Percentiles rank a stretch among this genome's conserved stretches.
These are phyloP conservation scores for Chrysanthemum lavandulifolium DNA, from an alignment of 129 eudicot genomes.

Conservation along the genomic window DNA sequence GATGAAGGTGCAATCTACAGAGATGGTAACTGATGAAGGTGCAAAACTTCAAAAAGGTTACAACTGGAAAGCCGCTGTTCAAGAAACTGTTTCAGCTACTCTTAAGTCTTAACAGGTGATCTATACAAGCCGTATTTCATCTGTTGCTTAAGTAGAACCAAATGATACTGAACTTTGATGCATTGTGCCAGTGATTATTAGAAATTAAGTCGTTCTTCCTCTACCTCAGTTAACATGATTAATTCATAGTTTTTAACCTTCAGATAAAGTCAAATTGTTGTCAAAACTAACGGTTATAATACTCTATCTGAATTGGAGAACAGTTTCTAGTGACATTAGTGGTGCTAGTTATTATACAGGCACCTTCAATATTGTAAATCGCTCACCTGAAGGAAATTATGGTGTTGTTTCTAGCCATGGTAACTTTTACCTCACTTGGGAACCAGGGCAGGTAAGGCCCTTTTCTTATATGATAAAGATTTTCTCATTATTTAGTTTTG, in stretches of 20 bases:
- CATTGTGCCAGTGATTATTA: neutral
- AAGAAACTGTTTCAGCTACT: constrained; percentile 99
- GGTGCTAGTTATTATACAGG: constrained; percentile 99
- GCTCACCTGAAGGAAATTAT: constrained; percentile 95
- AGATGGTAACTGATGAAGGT: no score
- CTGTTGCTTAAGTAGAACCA: no score
- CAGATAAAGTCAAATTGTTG: neutral
- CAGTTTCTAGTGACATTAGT: constrained; percentile 99
- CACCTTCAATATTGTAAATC: constrained; percentile 93
- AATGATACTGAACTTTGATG: neutral
- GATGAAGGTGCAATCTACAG: constrained; percentile 98
- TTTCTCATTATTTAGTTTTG: neutral
- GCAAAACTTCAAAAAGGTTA: constrained; percentile 97
- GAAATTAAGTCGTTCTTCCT: neutral
- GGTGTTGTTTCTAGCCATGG: constrained; percentile 99
- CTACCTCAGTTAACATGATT: constrained; percentile 7
- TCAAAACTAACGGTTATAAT: constrained; percentile 23
- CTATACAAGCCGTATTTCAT: neutral
- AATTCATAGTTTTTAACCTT: constrained; percentile 9
- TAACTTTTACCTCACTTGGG: constrained; percentile 94
- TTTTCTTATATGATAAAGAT: neutral
- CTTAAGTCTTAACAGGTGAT: constrained; percentile 91
- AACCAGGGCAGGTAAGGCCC: constrained; percentile 90
- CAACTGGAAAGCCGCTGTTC: constrained; percentile 98
- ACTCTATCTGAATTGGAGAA: constrained; percentile 66